Evolutionary conservation across 352 stramenopile species (phyloP).

Genomic region (Phytopythium sindhum): DNA sequence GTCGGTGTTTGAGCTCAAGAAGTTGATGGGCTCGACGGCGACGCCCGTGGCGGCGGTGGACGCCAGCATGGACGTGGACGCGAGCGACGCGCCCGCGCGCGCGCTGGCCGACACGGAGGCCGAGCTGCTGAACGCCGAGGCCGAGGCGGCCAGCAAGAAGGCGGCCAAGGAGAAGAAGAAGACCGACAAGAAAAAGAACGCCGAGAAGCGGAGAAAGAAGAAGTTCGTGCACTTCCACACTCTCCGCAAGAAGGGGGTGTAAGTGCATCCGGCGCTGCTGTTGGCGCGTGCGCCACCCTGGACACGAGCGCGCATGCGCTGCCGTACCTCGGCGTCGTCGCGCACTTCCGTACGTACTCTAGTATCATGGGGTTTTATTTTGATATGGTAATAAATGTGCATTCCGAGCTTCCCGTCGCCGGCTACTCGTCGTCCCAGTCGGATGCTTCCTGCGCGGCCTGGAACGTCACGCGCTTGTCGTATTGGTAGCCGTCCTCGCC

Average conservation of each 20-base stretch:
- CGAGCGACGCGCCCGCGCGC: slow-evolving; percentile 16
- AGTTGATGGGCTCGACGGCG: slow-evolving; percentile 57
- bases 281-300: background rate
- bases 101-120: slow-evolving; percentile 42
- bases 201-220: slow-evolving; percentile 50
- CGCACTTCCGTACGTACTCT: slow-evolving; percentile 26
- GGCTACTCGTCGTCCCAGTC: slow-evolving; percentile 60
- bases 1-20: slow-evolving; percentile 65
- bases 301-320: background rate
- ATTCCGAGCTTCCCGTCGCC: slow-evolving; percentile 5
- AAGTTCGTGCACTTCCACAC: slow-evolving; percentile 88
- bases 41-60: slow-evolving; percentile 38
- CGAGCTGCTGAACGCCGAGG: slow-evolving; percentile 44
- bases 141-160: slow-evolving; percentile 31
- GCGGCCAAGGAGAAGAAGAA: slow-evolving; percentile 61
- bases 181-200: slow-evolving; percentile 46
- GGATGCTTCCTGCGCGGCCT: slow-evolving; percentile 35
- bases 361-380: slow-evolving; percentile 48
- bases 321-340: background rate
- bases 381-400: slow-evolving; percentile 28
- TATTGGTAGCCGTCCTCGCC: slow-evolving; percentile 58
- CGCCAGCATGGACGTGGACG: slow-evolving; percentile 39
- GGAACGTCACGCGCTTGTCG: slow-evolving; percentile 65
- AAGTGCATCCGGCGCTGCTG: slow-evolving; percentile 16
- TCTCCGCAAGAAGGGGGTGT: slow-evolving; percentile 86